phyloP scores from a whole-genome alignment of 2,329 filamentous ascomycete genomes.

The Aspergillus unguis region DNA sequence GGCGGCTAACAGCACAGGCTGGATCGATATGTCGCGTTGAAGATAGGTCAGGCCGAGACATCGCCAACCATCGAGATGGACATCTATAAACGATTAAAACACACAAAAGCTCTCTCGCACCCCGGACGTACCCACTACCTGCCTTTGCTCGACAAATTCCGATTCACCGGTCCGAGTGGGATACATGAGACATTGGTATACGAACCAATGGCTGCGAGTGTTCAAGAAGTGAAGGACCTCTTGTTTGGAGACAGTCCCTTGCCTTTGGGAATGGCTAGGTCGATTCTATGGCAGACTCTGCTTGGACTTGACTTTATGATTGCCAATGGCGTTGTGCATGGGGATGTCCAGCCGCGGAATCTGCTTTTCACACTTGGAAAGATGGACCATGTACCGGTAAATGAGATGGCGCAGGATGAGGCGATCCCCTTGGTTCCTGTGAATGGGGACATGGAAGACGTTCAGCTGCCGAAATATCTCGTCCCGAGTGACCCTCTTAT shows the following conservation, averaged over 20 bases:
- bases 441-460: not conserved
- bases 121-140: constrained; percentile 2
- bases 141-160: not conserved
- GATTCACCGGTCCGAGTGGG: not conserved
- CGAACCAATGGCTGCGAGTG: constrained; percentile 1
- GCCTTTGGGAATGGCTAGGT: constrained; percentile 2
- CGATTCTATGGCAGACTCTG: constrained; percentile 7
- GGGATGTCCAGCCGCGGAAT: constrained; percentile 4
- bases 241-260: not conserved
- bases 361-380: not conserved
- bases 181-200: not conserved
- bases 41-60: not conserved
- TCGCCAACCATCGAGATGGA: not conserved
- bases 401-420: not conserved
- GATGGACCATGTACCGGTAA: not conserved
- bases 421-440: not conserved
- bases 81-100: no score
- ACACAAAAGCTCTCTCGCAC: not conserved
- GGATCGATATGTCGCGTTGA: not conserved
- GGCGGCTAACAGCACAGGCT: not conserved
- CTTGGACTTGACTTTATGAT: constrained; percentile 1
- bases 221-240: not conserved
- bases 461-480: not conserved
- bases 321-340: not conserved
- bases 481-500: not conserved